Evolutionary conservation across 2,329 filamentous ascomycete genomes (phyloP).

Genomic region (Volutella citrinella): DNA sequence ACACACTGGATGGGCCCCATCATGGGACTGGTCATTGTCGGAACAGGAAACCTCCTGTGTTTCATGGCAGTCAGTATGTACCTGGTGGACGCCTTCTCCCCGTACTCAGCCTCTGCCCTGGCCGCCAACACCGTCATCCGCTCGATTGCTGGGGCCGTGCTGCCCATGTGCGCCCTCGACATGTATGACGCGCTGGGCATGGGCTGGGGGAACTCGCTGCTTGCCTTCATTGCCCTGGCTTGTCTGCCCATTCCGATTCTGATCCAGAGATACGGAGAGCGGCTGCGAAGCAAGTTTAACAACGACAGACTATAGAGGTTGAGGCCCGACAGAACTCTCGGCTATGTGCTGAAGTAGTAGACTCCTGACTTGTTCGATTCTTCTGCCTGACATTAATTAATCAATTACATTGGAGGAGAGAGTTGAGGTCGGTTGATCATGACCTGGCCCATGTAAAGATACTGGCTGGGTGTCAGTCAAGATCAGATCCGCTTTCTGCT

Average conservation of each 20-base stretch:
- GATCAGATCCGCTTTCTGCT: no score
- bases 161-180: slow-evolving; percentile 11
- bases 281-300: slow-evolving; percentile 12
- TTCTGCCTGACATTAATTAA: no score
- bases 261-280: slow-evolving; percentile 38
- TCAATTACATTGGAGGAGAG: no score
- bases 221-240: slow-evolving; percentile 37
- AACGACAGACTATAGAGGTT: no score
- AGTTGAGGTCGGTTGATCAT: no score
- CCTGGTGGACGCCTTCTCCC: slow-evolving; percentile 13
- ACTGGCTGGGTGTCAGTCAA: no score
- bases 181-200: slow-evolving; percentile 33
- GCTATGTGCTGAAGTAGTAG: no score
- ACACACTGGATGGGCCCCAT: slow-evolving; percentile 15
- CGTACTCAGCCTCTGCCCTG: slow-evolving; percentile 12
- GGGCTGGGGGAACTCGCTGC: slow-evolving; percentile 43
- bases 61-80: slow-evolving; percentile 14
- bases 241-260: slow-evolving; percentile 39
- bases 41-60: slow-evolving; percentile 9
- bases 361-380: no score
- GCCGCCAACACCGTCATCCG: slow-evolving; percentile 15
- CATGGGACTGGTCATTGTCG: slow-evolving; percentile 9
- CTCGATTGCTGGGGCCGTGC: slow-evolving; percentile 3
- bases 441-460: no score
- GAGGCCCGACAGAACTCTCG: no score